Base-by-base conservation (phyloP, 495 filamentous ascomycete species). In the Aspergillus baeticus region DNA sequence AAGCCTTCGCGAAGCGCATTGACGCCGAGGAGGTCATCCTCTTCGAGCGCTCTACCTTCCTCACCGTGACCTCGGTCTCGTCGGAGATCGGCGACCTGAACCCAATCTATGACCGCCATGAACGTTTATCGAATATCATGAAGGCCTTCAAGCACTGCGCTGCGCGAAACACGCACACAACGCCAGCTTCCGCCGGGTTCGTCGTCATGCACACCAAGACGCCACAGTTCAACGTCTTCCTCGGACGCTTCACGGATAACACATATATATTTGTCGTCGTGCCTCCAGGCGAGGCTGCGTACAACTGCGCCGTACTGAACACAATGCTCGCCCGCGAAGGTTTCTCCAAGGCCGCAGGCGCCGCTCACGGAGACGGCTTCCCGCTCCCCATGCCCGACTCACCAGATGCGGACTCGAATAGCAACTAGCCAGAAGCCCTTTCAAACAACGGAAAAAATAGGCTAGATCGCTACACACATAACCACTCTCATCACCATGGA, bases 111-210 rank as follows among this genome's bases (percentile, higher is more conserved):
- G 94, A 98, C 73, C 88, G 94, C 11, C 93, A 95, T 65, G 94
- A 98, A 76, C 88, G 93, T 57, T 86, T 98, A 53, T 89, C 84
- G 46, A 98, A 96, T 68, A 96, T 98, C 66, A 87, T 98, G 68
- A 98, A 98, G 70, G 90, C 90, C 36, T 96, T 96, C 73, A 98
- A 98, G 74, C 92, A 96, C 67, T 84, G 80, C 39, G 82, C 88
- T 51, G 81, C 84, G 63, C 76, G 80, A 39, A 75, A 83, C 53
- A 81, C 81, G 7, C 71, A 75, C 42, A 78, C 76, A 6, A 76
- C 77, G 1, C 73, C 77, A 7, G 77, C 79, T 4, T 77, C 80
- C 1, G 77, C 80, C 26, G 78, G 84, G 37, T 88, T 87, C 65
- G 71, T 82, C 46, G 84, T 86, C 61, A 80, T 87, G 76, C 81